Evolutionary conservation across 345 rosid species (phyloP).

Genomic region (Anastatica hierochuntica): DNA sequence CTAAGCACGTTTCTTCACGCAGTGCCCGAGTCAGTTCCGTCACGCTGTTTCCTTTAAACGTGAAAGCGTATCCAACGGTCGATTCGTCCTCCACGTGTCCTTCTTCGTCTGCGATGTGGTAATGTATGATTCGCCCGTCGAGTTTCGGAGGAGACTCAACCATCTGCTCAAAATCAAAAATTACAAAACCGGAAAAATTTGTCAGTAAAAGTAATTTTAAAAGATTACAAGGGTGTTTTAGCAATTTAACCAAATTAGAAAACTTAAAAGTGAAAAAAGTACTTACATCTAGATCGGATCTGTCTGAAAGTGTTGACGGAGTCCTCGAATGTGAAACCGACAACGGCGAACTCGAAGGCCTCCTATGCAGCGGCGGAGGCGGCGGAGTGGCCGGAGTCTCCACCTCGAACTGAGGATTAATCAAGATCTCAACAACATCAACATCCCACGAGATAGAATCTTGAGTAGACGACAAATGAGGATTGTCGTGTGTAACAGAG

Average conservation of each 20-base stretch:
- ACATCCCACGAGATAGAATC: constrained; percentile 70
- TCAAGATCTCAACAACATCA: constrained; percentile 46
- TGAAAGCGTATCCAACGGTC: constrained; percentile 42
- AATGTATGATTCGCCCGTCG: constrained; percentile 76
- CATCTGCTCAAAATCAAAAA: constrained; percentile 38
- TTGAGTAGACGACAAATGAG: constrained; percentile 53
- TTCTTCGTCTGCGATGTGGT: constrained; percentile 64
- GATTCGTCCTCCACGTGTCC: constrained; percentile 66
- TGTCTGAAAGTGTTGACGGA: constrained; percentile 35
- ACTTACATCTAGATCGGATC: constrained; percentile 63
- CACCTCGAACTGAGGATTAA: neutral
- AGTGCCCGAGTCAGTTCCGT: constrained; percentile 58
- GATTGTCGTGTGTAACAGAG: constrained; percentile 65
- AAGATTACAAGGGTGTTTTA: neutral
- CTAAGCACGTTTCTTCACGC: constrained; percentile 59
- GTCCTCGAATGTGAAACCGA: constrained; percentile 17
- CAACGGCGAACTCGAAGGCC: constrained; percentile 30
- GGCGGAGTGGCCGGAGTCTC: constrained; percentile 12
- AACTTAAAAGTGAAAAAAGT: no score
- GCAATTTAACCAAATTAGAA: no score
- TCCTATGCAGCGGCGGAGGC: constrained; percentile 31
- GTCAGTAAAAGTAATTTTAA: neutral
- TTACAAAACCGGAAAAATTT: neutral
- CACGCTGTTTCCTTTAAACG: constrained; percentile 71
- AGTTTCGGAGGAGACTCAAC: constrained; percentile 65